Evolutionary conservation across 202 grass and related monocot genomes (phyloP), one percentile per base, ranked within the genome.

Genomic region (Schoenoplectus triqueter): DNA sequence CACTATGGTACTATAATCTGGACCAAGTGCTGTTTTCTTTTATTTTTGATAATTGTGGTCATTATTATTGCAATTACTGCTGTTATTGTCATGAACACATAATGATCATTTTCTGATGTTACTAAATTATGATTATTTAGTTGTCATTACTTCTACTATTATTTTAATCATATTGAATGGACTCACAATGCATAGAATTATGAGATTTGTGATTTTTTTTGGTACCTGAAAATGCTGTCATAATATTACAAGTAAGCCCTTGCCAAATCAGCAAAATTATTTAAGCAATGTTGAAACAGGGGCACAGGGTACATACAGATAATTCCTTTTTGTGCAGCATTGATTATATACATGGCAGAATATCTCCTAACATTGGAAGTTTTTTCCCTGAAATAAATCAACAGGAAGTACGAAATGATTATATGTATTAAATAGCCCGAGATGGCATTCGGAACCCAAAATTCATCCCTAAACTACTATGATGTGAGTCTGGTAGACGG

Each of bases 401-500:
- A 59, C 7, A 73, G 6, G 0, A 41, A 42, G 6, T 9, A 72
- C 4, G 21, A 51, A 13, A 74, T 54, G 8, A 14, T 74, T 5
- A 57, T 15, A 3, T 41, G 11, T 10, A 14, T 77, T 77, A n/a
- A 59, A 41, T 22, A 77, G 73, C 52, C 94, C 11, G 92, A 97
- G 89, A 94, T 97, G 94, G 90, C 94, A 41, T 85, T 94, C 1
- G 94, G 92, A 0, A 87, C 94, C 0, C 0, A 64, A 0, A 13
- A 7, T 4, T 90, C 94, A 13, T 74, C 90, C 14, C 3, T 92
- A 40, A 90, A 94, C 87, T 97, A 89, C 88, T 94, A 97, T 52
- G 94, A 97, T 75, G 94, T 97, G 69, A 94, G 92, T 4, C 69
- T 97, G 70, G 92, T 97, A 65, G 94, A 97, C 41, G 94, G 94